Evolutionary conservation across 2,329 filamentous ascomycete genomes (phyloP).

Genomic region (Colletotrichum coccodes): DNA sequence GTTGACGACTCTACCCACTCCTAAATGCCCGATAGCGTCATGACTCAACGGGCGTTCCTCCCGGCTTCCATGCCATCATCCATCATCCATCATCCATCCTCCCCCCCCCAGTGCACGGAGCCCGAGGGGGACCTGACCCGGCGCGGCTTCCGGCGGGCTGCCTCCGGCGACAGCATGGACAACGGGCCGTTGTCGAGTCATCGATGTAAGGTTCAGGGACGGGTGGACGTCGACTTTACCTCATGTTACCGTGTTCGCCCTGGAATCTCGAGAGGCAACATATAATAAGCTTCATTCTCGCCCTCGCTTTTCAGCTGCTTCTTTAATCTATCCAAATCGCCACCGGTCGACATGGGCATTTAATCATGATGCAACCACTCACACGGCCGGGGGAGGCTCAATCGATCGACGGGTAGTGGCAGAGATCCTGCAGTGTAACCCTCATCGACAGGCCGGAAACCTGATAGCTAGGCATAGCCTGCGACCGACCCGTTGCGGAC

Average conservation of each 20-base stretch:
- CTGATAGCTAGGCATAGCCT: neutral
- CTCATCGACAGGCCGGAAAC: slow-evolving; percentile 2
- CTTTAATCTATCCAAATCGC: neutral
- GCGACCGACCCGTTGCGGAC: neutral
- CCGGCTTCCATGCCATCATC: neutral
- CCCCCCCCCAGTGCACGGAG: neutral
- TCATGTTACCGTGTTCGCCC: neutral
- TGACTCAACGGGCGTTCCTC: neutral
- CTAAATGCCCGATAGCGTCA: neutral
- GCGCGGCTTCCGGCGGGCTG: neutral
- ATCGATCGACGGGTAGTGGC: neutral
- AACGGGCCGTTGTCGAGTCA: neutral
- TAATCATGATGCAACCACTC: neutral
- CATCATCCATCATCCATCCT: neutral
- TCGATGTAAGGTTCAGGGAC: neutral
- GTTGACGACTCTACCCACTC: neutral
- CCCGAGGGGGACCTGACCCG: neutral
- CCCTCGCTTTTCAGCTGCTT: neutral
- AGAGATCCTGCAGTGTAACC: slow-evolving; percentile 11
- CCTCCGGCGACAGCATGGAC: neutral
- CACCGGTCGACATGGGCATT: neutral
- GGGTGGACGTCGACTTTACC: neutral
- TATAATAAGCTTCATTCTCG: neutral
- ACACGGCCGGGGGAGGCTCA: neutral
- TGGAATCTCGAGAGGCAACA: neutral